A percentile compares a stretch with the other conserved stretches of the same genome.
phyloP scores from a whole-genome alignment of 768 basidiomycete species.

The Crucibulum laeve region DNA sequence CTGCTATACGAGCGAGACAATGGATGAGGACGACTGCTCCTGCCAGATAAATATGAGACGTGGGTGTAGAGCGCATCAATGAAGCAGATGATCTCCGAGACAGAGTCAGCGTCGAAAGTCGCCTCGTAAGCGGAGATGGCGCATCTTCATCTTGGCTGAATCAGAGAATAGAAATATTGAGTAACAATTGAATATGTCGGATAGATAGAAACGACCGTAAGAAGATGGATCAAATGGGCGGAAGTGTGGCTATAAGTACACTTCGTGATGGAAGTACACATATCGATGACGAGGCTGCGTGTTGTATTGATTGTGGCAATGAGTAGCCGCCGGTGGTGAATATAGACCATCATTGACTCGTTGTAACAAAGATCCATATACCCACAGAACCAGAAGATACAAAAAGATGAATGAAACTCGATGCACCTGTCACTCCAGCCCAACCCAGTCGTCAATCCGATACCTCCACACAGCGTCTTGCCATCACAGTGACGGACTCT shows the following conservation, averaged over 20 bases:
- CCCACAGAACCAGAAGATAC: not conserved
- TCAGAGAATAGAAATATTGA: conserved; percentile 1
- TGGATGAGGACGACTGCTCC: conserved; percentile 19
- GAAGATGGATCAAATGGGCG: not conserved
- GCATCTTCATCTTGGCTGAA: conserved; percentile 71
- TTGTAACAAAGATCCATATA: not conserved
- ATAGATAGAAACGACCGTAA: not conserved
- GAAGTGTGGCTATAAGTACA: too few relatives aligned
- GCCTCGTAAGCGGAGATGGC: conserved; percentile 60
- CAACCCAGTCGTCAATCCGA: conserved; percentile 67
- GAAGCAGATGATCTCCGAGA: conserved; percentile 40
- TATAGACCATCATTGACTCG: not conserved
- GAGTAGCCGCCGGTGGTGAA: too few relatives aligned
- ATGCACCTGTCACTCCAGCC: conserved; percentile 73
- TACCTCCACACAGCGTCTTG: conserved; percentile 49
- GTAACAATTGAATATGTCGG: not conserved
- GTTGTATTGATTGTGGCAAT: too few relatives aligned
- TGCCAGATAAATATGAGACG: too few relatives aligned
- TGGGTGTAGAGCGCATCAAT: conserved; percentile 26
- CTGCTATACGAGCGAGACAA: conserved; percentile 28
- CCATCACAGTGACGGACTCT: conserved; percentile 63
- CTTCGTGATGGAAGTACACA: too few relatives aligned
- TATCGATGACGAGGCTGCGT: too few relatives aligned
- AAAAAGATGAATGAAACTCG: conserved; percentile 6
- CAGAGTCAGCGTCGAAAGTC: conserved; percentile 55